These are phyloP conservation scores for Lablab purpureus DNA, from an alignment of 306 rosid species.

Conservation along the genomic window DNA sequence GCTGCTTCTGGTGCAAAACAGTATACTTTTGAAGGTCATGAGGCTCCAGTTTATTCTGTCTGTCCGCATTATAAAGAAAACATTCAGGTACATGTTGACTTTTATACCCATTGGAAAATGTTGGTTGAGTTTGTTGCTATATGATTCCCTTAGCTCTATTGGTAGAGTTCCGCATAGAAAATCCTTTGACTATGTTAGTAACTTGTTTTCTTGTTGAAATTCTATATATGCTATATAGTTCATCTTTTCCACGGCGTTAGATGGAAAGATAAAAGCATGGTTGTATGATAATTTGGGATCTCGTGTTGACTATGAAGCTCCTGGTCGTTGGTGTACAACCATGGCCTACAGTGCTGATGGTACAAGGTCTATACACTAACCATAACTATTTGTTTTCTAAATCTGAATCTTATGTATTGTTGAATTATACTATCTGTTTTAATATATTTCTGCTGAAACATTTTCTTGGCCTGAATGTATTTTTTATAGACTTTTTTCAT, in stretches of 20 bases:
- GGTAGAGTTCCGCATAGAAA: conserved; percentile 19
- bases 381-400: conserved; percentile 39
- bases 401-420: conserved; percentile 29
- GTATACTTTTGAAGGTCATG: conserved; percentile 93
- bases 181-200: conserved; percentile 27
- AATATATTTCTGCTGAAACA: conserved; percentile 17
- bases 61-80: conserved; percentile 96
- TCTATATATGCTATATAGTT: conserved; percentile 62
- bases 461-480: conserved; percentile 22
- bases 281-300: conserved; percentile 98
- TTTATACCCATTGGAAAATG: conserved; percentile 13
- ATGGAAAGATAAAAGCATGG: conserved; percentile 99
- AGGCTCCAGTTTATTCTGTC: conserved; percentile 96
- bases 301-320: conserved; percentile 99
- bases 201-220: conserved; percentile 35
- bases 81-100: conserved; percentile 72
- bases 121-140: conserved; percentile 19
- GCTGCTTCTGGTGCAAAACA: conserved; percentile 83
- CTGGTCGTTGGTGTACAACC: conserved; percentile 99
- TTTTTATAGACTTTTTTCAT: conserved; percentile 82
- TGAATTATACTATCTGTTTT: conserved; percentile 14
- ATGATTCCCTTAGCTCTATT: conserved; percentile 22
- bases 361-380: conserved; percentile 68
- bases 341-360: conserved; percentile 99
- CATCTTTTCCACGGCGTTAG: conserved; percentile 94